Base-by-base conservation (phyloP, 768 basidiomycete species). In the Macrolepiota dolichaula region DNA sequence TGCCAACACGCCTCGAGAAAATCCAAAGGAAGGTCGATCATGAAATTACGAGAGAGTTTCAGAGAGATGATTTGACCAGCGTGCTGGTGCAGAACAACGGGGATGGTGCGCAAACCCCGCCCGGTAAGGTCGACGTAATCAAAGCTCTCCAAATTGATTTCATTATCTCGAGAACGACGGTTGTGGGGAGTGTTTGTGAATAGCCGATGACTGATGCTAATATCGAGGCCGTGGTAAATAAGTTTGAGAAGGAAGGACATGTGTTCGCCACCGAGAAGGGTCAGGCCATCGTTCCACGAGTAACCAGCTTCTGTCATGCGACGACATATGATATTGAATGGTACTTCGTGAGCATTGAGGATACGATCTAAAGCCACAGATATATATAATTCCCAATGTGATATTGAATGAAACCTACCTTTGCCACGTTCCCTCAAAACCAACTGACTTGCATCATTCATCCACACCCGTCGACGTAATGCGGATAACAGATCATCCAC, bases 11-110 rank as follows among this genome's bases (percentile, higher is more conserved):
- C 85, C 72, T 97, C 92, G 60, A 97, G 88, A 70, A 99, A 99
- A 74, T 98, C 97, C 53, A 94, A 86, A 0, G 96, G 97, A 38
- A 98, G 89, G 72, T 98, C 96, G 57, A 96, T 83, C 85, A 96
- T 93, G 1, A 96, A 94, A 70, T 98, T 99, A 47, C 92, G 86
- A 2, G 94, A 96, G 13, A 98, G 83, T 62, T 91, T 92, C 61
- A 98, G 88, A 42, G 82, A 87, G 61, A 91, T 78, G 68, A 99
- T 95, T 25, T 84, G 83, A 65, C 90, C 87, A 0, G 95, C 94
- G 62, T 93, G 86, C 57, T 85, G 82, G 72, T 99, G 90, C 11
- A 98, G 79, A 61, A 86, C 79, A 65, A 96, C 87, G 0, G 97
- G 97, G 51, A 98, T 90, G 3, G 94, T 91, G 56, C 90, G 89